Percentiles rank a stretch among this genome's conserved stretches.
Evolutionary conservation across 1,284 basidiomycete genomes (phyloP).

Genomic region (Cryptococcus hybrid): DNA sequence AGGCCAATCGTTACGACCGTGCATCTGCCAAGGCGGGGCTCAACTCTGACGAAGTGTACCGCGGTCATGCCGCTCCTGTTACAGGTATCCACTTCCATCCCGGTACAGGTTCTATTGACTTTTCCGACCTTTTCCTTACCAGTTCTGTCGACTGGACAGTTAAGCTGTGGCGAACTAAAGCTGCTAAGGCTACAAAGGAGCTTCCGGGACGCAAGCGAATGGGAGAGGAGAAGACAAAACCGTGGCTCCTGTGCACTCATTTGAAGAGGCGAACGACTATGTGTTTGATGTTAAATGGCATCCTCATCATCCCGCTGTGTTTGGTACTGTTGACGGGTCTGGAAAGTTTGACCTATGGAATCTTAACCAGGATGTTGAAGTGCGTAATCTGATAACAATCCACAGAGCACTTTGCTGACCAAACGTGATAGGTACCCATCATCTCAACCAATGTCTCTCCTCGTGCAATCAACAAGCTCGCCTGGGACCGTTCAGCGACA

Average conservation of each 20-base stretch:
- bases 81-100: conserved; percentile 96
- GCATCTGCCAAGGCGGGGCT: conserved; percentile 94
- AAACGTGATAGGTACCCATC: conserved; percentile 34
- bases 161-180: conserved; percentile 80
- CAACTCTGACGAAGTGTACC: conserved; percentile 86
- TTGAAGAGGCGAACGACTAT: conserved; percentile 96
- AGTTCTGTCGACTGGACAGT: conserved; percentile 94
- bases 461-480: conserved; percentile 88
- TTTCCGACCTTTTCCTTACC: conserved; percentile 91
- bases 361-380: conserved; percentile 90
- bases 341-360: conserved; percentile 98
- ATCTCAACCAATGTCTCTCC: conserved; percentile 54
- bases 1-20: conserved; percentile 92
- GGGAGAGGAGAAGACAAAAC: conserved; percentile 32
- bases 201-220: neutral
- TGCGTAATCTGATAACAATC: conserved; percentile 49
- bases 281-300: conserved; percentile 99
- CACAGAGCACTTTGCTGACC: neutral
- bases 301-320: conserved; percentile 87
- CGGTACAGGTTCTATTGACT: conserved; percentile 82
- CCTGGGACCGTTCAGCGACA: conserved; percentile 80
- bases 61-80: conserved; percentile 87
- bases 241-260: conserved; percentile 77
- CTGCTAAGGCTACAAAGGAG: conserved; percentile 48
- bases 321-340: conserved; percentile 89